Evolutionary conservation across 1,284 basidiomycete genomes (phyloP).

Genomic region (Cutaneotrichosporon sp.): DNA sequence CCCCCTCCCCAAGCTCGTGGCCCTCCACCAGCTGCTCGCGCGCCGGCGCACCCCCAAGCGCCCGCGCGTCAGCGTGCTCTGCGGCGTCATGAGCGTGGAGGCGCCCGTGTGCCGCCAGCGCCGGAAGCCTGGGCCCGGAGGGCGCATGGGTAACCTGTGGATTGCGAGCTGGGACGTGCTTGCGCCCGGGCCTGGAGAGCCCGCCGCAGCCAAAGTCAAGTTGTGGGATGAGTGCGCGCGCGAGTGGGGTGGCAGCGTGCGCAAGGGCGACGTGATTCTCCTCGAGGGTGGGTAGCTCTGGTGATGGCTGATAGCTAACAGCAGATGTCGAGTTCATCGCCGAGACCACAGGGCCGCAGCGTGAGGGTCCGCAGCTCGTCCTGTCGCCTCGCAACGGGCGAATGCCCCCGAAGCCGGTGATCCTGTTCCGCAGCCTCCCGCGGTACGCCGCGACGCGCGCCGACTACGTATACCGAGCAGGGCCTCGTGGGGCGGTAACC

Average conservation of each 20-base stretch:
- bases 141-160: conserved; percentile 31
- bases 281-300: conserved; percentile 38
- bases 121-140: conserved; percentile 27
- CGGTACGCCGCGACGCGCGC: conserved; percentile 23
- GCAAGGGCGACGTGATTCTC: conserved; percentile 44
- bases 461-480: conserved; percentile 34
- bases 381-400: conserved; percentile 23
- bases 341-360: conserved; percentile 12
- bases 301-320: background rate
- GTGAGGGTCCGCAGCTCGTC: conserved; percentile 32
- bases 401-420: conserved; percentile 21
- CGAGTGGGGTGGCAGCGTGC: conserved; percentile 35
- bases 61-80: conserved; percentile 28
- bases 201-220: conserved; percentile 35
- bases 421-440: conserved; percentile 46
- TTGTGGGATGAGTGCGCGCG: conserved; percentile 41
- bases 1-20: conserved; percentile 32
- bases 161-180: conserved; percentile 42
- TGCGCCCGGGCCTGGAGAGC: conserved; percentile 15
- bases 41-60: background rate
- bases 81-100: conserved; percentile 38
- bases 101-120: conserved; percentile 21
- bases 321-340: conserved; percentile 38
- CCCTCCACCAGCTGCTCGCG: conserved; percentile 24
- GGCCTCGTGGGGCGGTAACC: background rate